Evolutionary conservation across 371 early-diverging fungal species (phyloP).

Genomic region (Gilbertella persicaria): DNA sequence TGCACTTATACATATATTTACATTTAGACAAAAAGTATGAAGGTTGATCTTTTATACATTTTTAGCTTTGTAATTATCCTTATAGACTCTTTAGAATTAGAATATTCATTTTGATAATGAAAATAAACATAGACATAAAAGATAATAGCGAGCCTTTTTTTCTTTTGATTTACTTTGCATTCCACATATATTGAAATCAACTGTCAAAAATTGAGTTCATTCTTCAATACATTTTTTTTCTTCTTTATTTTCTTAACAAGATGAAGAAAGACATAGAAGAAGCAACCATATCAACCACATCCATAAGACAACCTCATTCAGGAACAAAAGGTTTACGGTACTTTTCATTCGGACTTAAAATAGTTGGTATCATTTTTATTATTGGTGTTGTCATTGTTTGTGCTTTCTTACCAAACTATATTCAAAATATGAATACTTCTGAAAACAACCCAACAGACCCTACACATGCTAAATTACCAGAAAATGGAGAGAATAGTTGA

Average conservation of each 20-base stretch:
- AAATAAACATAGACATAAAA: too few relatives aligned
- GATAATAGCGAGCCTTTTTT: background rate
- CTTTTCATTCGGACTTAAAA: conserved; percentile 9
- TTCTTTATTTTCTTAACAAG: background rate
- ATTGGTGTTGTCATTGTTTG: conserved; percentile 8
- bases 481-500: background rate
- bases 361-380: conserved; percentile 9
- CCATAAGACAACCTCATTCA: background rate
- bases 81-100: too few relatives aligned
- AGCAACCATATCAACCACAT: too few relatives aligned
- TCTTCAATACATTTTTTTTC: background rate
- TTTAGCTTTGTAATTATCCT: background rate
- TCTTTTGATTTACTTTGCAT: background rate
- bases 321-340: background rate
- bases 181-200: background rate
- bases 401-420: conserved; percentile 16
- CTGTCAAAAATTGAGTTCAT: background rate
- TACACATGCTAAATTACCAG: conserved; percentile 20
- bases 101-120: background rate
- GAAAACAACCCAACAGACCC: conserved; percentile 6
- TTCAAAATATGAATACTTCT: conserved; percentile 2
- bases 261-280: background rate
- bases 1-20: background rate
- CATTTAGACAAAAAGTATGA: background rate
- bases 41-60: background rate